phyloP scores from a whole-genome alignment of 2,329 filamentous ascomycete genomes.

The Gliomastix tumulicola region DNA sequence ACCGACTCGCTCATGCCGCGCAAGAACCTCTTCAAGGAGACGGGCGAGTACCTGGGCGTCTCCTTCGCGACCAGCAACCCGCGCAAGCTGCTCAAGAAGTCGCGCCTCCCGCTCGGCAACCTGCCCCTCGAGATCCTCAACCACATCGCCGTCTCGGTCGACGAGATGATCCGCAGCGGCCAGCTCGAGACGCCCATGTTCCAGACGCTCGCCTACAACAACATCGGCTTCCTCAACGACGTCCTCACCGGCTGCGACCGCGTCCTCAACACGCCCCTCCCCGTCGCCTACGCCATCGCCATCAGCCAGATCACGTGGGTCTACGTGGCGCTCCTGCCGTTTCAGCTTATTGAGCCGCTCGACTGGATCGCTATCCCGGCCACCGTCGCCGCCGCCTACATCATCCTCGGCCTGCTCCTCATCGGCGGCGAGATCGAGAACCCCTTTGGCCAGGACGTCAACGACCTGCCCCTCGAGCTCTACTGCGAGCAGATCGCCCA shows the following conservation, averaged over 20 bases:
- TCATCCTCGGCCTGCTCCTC: constrained; percentile 67
- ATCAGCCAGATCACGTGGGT: constrained; percentile 84
- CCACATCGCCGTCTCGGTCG: constrained; percentile 61
- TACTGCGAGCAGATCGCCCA: constrained; percentile 69
- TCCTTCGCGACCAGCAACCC: constrained; percentile 74
- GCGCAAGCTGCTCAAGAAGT: constrained; percentile 67
- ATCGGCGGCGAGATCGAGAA: constrained; percentile 83
- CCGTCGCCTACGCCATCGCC: constrained; percentile 75
- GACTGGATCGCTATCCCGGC: constrained; percentile 73
- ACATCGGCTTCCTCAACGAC: constrained; percentile 62
- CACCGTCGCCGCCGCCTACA: constrained; percentile 66
- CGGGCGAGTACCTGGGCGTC: constrained; percentile 69
- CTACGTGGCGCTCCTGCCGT: constrained; percentile 74
- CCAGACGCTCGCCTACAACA: constrained; percentile 54
- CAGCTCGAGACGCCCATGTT: constrained; percentile 50
- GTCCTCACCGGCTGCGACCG: constrained; percentile 67
- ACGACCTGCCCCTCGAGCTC: constrained; percentile 69
- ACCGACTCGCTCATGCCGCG: constrained; percentile 21
- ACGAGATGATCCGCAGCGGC: constrained; percentile 48
- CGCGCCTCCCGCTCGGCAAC: constrained; percentile 68
- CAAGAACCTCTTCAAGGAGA: constrained; percentile 51
- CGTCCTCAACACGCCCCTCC: constrained; percentile 74
- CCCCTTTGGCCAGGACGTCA: constrained; percentile 77
- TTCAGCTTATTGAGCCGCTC: constrained; percentile 63
- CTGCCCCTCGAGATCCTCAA: constrained; percentile 76